Evolutionary conservation across 176 grass and related monocot genomes (phyloP).

Genomic region (Carex kokanica): DNA sequence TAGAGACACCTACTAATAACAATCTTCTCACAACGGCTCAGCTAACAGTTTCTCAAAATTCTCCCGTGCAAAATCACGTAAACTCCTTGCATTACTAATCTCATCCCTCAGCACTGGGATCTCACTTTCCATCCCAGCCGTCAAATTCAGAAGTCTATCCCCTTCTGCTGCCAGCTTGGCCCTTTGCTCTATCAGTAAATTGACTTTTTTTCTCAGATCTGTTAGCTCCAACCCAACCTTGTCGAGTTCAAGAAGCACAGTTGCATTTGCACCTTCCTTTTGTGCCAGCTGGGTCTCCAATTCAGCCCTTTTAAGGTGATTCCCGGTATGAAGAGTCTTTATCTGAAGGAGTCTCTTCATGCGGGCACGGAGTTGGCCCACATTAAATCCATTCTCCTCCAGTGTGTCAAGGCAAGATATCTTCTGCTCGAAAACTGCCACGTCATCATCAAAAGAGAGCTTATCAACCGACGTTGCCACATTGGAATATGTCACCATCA

Average conservation of each 20-base stretch:
- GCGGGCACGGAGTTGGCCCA: constrained; percentile 26
- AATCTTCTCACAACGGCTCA: constrained; percentile 7
- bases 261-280: constrained; percentile 19
- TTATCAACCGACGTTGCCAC: constrained; percentile 35
- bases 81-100: neutral
- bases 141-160: neutral
- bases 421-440: constrained; percentile 33
- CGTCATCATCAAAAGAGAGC: constrained; percentile 31
- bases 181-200: neutral
- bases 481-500: constrained; percentile 43
- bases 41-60: neutral
- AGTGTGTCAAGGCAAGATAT: constrained; percentile 30
- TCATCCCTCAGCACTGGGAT: neutral
- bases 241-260: constrained; percentile 13
- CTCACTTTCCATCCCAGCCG: constrained; percentile 3
- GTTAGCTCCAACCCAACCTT: constrained; percentile 15
- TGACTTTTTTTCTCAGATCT: neutral
- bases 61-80: neutral
- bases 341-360: constrained; percentile 30
- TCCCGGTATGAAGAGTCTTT: constrained; percentile 8
- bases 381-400: constrained; percentile 54
- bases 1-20: neutral
- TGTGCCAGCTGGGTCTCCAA: constrained; percentile 1
- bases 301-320: neutral
- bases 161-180: neutral